Evolutionary conservation across 1,139 yeast genomes (phyloP), one percentile per base, ranked within the genome.

Genomic region (Pneumocystis wakefieldiae): DNA sequence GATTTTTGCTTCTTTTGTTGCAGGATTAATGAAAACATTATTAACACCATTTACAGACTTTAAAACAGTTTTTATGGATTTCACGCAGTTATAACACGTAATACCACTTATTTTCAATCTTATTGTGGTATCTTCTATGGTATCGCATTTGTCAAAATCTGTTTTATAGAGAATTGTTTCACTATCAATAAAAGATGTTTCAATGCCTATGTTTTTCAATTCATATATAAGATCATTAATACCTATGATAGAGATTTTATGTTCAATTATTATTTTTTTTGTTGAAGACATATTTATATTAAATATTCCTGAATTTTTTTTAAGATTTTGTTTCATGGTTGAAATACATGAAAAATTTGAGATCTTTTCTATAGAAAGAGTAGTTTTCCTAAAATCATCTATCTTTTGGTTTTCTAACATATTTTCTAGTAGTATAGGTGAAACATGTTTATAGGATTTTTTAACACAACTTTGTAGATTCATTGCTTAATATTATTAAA

Each of bases 1-100:
- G 12, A 89, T 80, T 19, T 74, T 72, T 0, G 90, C 95, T 63
- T 83, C 83, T 70, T 86, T 91, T 0, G 96, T 88, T 32, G 87
- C 77, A 36, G 87, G 77, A 1, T 95, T 85, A 2, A 90, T 87
- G 15, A 80, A 76, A 0, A 78, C 90, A 24, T 71, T 70, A 2
- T 59, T 70, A 2, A 83, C 83, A 1, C 87, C 89, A 0, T 73
- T 72, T 4, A 80, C 59, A 0, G 71, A 68, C 63, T 77, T 77
- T 37, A 88, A 73, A 1, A 84, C 82, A 28, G 74, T 73, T 1
- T 85, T 82, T 48, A 90, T 82, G 0, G 91, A 76, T 1, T 83
- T 78, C 2, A 84, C 81, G 72, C 96, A 90, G 0, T 94, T 81
- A 2, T 92, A 87, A 71, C 96, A 90, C 5, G 96, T 88, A 96